These are phyloP conservation scores for apple (Malus domestica) DNA, from an alignment of 306 rosid genomes.

Conservation along the genomic window ASM211411v1 NC_041798.1:4229501-4230000, in stretches of 20 bases:
- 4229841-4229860: constrained; percentile 35
- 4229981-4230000: constrained; percentile 1
- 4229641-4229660: no score
- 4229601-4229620: no score
- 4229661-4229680: no score
- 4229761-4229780: constrained; percentile 7
- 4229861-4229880: constrained; percentile 7
- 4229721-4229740: constrained; percentile 9
- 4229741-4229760: background rate
- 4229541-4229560: background rate
- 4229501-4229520: background rate
- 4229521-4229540: background rate
- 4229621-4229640: no score
- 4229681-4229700: no score
- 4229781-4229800: background rate
- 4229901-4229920: background rate
- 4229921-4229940: constrained; percentile 10
- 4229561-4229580: background rate
- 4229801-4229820: background rate
- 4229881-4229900: constrained; percentile 7
- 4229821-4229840: constrained; percentile 24
- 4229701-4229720: background rate
- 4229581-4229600: no score
- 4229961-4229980: constrained; percentile 20
- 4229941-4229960: constrained; percentile 3